Base-by-base conservation (phyloP, 441 rosid species). In the Corymbia calophylla region DNA sequence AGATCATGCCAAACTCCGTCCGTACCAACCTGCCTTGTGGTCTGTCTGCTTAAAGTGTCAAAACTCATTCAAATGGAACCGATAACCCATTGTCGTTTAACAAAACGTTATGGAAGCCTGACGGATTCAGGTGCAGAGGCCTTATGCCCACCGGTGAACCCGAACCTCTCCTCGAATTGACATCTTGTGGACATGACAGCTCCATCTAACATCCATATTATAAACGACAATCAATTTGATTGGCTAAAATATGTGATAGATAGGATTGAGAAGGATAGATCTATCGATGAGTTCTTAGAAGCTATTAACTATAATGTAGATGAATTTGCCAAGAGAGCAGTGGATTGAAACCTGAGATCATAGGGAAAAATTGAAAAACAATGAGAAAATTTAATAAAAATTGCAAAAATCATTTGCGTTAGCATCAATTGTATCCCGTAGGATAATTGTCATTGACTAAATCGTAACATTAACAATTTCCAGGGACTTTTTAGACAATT, bases 371-470 rank as follows among this genome's bases (percentile, higher is more conserved):
- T 27, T 62, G 17, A 13, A 62, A 62, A 62, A 29, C 13, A 29
- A 27, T 62, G 16, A 62, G 68, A 29, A 62, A 62, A 62, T 14
- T 62, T 62, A 3, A 62, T 62, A 13, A 62, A 62, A 62, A 60
- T 62, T 29, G 68, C 32, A 62, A 62, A 62, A 27, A 12, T 62
- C 17, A 29, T 6, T 29, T 62, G 29, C 4, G 4, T 62, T 14
- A n/a, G 8, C 68, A 62, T 13, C 27, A 3, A 62, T 16, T n/a
- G n/a, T 27, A 29, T 2, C 17, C 5, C 0, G 0, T 62, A 14
- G 1, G 18, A 62, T 13, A 17, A 8, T 29, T 8, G 0, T 0
- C 4, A 13, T 29, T 29, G 16, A 13, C 32, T 62, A 62, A 16
- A 13, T 15, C 9, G 7, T 12, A 4, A 62, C 68, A 21, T 62